phyloP scores from a whole-genome alignment of 352 stramenopile species.

The Phytophthora sansomeana region DNA sequence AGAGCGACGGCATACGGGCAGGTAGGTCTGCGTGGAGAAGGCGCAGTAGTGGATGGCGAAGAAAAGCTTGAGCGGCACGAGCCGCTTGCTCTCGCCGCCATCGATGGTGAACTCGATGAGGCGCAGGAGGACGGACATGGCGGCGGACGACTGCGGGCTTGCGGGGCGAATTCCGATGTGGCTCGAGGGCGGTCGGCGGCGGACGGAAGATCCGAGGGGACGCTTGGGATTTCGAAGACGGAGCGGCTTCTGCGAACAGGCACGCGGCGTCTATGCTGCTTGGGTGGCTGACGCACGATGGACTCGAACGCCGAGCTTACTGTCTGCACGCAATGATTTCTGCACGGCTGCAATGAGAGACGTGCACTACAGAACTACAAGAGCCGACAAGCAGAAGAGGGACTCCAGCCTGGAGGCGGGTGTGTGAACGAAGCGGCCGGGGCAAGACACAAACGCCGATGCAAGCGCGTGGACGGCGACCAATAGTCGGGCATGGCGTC shows the following conservation, averaged over 20 bases:
- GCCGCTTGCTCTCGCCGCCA: slow-evolving; percentile 61
- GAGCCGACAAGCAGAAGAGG: background rate
- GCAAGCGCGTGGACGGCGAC: background rate
- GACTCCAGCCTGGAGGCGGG: background rate
- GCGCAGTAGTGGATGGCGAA: slow-evolving; percentile 74
- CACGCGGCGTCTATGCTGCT: slow-evolving; percentile 7
- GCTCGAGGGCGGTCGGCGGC: background rate
- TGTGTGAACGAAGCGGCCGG: background rate
- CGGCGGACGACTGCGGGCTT: background rate
- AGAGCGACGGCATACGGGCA: slow-evolving; percentile 44
- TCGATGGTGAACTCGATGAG: slow-evolving; percentile 64
- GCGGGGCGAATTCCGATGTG: slow-evolving; percentile 11
- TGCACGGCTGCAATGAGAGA: background rate
- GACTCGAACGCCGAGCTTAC: background rate
- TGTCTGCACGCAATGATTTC: slow-evolving; percentile 1
- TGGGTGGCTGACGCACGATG: no score
- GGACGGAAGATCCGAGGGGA: background rate
- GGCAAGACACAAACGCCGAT: background rate
- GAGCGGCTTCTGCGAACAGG: slow-evolving; percentile 3
- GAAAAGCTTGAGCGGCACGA: slow-evolving; percentile 78
- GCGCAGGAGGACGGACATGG: slow-evolving; percentile 38
- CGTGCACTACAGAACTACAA: no score
- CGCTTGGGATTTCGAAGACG: slow-evolving; percentile 5
- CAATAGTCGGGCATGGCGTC: slow-evolving; percentile 1
- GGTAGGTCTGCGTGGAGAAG: slow-evolving; percentile 75